Conservation (phyloP, 495 filamentous ascomycete genomes). For the Neurospora discreta region DNA sequence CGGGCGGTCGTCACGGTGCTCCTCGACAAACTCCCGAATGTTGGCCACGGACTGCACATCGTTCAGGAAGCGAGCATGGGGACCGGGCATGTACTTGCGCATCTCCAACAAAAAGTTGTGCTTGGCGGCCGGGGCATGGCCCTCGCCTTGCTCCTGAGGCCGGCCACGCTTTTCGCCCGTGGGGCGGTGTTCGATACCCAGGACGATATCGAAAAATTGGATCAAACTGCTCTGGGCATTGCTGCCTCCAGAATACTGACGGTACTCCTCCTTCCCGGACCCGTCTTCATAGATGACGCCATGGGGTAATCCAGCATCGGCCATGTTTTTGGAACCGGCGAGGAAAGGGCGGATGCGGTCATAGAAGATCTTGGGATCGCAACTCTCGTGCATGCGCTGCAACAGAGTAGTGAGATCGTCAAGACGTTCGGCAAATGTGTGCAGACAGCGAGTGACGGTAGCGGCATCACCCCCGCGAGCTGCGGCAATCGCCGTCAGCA, state of each 20-base stretch:
- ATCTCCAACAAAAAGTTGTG: constrained; percentile 95
- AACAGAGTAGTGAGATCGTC: constrained; percentile 71
- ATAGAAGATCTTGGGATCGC: constrained; percentile 91
- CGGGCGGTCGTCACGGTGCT: constrained; percentile 44
- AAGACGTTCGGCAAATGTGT: constrained; percentile 69
- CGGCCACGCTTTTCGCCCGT: constrained; percentile 57
- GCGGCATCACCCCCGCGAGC: constrained; percentile 58
- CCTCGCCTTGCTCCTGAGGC: constrained; percentile 33
- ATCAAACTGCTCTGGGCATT: constrained; percentile 95
- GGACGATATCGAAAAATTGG: constrained; percentile 89
- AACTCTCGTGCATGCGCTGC: constrained; percentile 81
- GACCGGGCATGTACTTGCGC: constrained; percentile 92
- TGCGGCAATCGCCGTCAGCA: constrained; percentile 77
- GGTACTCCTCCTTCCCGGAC: constrained; percentile 53
- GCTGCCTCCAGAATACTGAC: constrained; percentile 85
- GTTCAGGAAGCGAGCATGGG: constrained; percentile 79
- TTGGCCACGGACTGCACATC: constrained; percentile 74
- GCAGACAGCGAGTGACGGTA: constrained; percentile 64
- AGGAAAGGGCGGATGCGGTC: constrained; percentile 89
- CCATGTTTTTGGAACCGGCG: constrained; percentile 95
- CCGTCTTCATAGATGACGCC: constrained; percentile 86
- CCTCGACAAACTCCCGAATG: constrained; percentile 74
- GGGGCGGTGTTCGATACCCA: constrained; percentile 86
- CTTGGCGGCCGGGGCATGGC: constrained; percentile 44
- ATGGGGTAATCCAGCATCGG: constrained; percentile 75